phyloP scores from a whole-genome alignment of 1,284 basidiomycete species.

The Phylloboletellus chloephorus region DNA sequence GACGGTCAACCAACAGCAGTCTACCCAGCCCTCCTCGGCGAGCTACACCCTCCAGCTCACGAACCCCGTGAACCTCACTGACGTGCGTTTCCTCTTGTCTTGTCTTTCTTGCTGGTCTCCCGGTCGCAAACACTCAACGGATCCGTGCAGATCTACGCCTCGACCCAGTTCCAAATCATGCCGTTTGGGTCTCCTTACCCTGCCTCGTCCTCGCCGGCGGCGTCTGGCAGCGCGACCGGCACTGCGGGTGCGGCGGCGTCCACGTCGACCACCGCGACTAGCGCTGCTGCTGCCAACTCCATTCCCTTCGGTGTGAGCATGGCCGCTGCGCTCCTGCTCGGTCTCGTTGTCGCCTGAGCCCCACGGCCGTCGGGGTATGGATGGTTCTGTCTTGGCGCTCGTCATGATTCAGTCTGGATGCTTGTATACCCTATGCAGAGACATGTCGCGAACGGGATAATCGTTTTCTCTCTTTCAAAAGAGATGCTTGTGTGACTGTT shows the following conservation, averaged over 20 bases:
- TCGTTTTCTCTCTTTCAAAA: neutral
- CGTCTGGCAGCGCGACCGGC: conserved; percentile 28
- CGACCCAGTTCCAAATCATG: conserved; percentile 61
- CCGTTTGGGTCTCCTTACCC: conserved; percentile 59
- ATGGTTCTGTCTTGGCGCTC: neutral
- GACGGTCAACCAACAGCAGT: conserved; percentile 45
- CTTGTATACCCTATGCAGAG: conserved; percentile 20
- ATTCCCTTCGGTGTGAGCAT: conserved; percentile 29
- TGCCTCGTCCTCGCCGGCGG: conserved; percentile 24
- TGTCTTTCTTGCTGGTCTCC: conserved; percentile 8
- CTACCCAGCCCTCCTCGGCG: conserved; percentile 37
- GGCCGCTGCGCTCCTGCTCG: conserved; percentile 29
- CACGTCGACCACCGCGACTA: conserved; percentile 14
- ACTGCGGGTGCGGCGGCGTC: conserved; percentile 21
- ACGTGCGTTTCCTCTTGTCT: conserved; percentile 36
- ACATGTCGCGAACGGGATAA: conserved; percentile 3
- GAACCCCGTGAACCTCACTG: conserved; percentile 50
- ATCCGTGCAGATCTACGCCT: conserved; percentile 53
- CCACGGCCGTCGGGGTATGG: conserved; percentile 1
- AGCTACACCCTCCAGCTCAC: conserved; percentile 58
- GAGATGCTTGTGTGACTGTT: too few species aligned
- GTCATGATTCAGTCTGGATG: conserved; percentile 5
- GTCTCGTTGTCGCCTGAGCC: conserved; percentile 30
- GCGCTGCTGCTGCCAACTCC: conserved; percentile 28
- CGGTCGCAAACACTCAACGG: neutral